Percentiles rank a stretch among this genome's conserved stretches.
Evolutionary conservation across 768 basidiomycete genomes (phyloP).

Genomic region (Boletus patriciae): DNA sequence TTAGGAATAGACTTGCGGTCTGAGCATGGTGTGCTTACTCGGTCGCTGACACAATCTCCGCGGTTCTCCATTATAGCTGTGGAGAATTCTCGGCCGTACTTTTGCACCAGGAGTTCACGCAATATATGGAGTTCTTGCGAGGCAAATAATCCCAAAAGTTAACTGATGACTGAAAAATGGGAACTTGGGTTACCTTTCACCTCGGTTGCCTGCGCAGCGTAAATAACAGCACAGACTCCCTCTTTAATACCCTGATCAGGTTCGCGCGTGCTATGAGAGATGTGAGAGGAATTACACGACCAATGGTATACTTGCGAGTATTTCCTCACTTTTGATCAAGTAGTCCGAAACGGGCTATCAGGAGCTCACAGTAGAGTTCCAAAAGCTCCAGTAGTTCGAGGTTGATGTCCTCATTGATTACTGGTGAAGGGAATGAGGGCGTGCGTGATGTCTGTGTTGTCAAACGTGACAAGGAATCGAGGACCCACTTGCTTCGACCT

Average conservation of each 20-base stretch:
- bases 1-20: not conserved
- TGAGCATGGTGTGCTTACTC: constrained; percentile 50
- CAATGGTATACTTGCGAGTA: constrained; percentile 1
- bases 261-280: constrained; percentile 58
- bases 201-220: constrained; percentile 90
- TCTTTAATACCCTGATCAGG: constrained; percentile 87
- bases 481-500: constrained; percentile 76
- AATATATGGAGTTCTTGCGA: constrained; percentile 79
- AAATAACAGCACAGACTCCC: constrained; percentile 84
- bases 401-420: constrained; percentile 83
- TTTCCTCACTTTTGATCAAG: constrained; percentile 79
- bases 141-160: constrained; percentile 1
- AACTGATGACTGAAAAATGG: not conserved
- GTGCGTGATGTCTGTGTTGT: constrained; percentile 21
- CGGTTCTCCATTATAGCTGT: constrained; percentile 83
- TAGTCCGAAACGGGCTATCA: constrained; percentile 88
- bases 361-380: constrained; percentile 92
- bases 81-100: constrained; percentile 91
- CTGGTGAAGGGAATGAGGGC: constrained; percentile 33
- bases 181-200: constrained; percentile 61
- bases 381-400: constrained; percentile 88
- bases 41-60: constrained; percentile 75
- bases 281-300: constrained; percentile 6
- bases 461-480: constrained; percentile 7
- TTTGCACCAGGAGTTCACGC: constrained; percentile 93